Conservation (phyloP, 768 basidiomycete genomes). For the Rhodotorula diobovata region DNA sequence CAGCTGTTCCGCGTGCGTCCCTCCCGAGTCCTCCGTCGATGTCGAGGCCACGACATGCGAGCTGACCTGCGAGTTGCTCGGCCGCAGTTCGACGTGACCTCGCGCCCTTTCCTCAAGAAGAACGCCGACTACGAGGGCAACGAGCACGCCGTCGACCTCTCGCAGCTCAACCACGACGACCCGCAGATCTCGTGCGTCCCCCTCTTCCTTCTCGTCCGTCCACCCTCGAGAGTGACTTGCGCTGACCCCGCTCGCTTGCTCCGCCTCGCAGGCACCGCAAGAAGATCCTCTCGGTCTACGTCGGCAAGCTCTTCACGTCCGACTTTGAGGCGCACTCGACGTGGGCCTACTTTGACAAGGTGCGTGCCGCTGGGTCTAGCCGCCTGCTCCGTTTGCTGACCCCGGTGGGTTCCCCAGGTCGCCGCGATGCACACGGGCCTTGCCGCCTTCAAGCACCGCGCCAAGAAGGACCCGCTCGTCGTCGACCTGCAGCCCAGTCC, state of each 20-base stretch:
- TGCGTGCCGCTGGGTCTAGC: constrained; percentile 8
- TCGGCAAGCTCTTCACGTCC: constrained; percentile 8
- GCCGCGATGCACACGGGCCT: background rate
- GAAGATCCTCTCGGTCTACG: constrained; percentile 7
- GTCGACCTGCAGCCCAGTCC: constrained; percentile 14
- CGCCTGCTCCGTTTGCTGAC: background rate
- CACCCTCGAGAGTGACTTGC: background rate
- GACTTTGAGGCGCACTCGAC: constrained; percentile 2
- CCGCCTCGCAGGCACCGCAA: constrained; percentile 5
- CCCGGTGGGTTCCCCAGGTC: background rate
- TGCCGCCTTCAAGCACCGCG: constrained; percentile 13
- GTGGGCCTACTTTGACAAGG: constrained; percentile 18
- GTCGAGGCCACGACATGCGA: background rate
- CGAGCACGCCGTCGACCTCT: background rate
- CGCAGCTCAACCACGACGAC: constrained; percentile 8
- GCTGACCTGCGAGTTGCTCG: background rate
- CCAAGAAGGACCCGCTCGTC: constrained; percentile 13
- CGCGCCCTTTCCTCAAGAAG: constrained; percentile 7
- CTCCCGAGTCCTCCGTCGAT: no score
- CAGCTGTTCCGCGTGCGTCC: constrained; percentile 16
- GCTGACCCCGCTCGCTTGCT: no score
- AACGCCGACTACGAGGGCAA: constrained; percentile 15
- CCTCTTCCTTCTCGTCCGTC: background rate
- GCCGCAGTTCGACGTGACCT: constrained; percentile 3
- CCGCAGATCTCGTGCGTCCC: constrained; percentile 5